phyloP scores from a whole-genome alignment of 768 basidiomycete species.

The Pulveroboletus sp. region DNA sequence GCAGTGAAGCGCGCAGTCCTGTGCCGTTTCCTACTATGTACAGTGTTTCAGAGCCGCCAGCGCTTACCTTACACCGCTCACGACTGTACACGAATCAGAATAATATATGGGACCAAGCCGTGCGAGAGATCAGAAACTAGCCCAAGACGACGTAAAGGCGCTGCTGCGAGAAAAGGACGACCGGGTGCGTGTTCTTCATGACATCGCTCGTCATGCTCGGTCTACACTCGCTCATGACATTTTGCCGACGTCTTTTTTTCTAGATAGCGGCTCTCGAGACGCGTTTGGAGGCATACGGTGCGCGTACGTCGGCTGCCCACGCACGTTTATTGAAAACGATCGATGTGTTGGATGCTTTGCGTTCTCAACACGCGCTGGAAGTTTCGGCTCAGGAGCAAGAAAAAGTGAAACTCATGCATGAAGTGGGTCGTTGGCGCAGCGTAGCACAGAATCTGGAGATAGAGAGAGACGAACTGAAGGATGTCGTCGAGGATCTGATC shows the following conservation, averaged over 20 bases:
- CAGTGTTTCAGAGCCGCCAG: too few relatives aligned
- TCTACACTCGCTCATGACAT: not conserved
- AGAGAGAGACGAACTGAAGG: constrained; percentile 51
- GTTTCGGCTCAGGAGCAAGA: constrained; percentile 31
- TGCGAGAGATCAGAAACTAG: constrained; percentile 12
- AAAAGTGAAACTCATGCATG: constrained; percentile 33
- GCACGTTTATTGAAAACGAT: constrained; percentile 45
- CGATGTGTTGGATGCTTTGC: constrained; percentile 45
- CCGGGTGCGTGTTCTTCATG: constrained; percentile 15
- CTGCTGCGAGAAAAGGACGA: constrained; percentile 25
- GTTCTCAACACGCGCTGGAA: constrained; percentile 38
- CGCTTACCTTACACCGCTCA: not conserved
- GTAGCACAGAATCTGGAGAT: constrained; percentile 34
- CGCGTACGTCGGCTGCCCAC: constrained; percentile 40
- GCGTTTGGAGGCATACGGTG: constrained; percentile 33
- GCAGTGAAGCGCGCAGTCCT: too few relatives aligned
- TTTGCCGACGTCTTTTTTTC: not conserved
- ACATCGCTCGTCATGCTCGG: not conserved
- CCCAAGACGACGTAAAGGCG: constrained; percentile 17
- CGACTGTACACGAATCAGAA: not conserved
- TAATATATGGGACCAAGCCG: constrained; percentile 26
- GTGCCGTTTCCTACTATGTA: constrained; percentile 17
- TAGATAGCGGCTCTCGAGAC: constrained; percentile 29
- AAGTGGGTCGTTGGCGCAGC: constrained; percentile 34
- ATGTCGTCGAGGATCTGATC: constrained; percentile 48